Base-by-base conservation (phyloP, 148 eudicot genomes). In the Heliamphora exappendiculata region DNA sequence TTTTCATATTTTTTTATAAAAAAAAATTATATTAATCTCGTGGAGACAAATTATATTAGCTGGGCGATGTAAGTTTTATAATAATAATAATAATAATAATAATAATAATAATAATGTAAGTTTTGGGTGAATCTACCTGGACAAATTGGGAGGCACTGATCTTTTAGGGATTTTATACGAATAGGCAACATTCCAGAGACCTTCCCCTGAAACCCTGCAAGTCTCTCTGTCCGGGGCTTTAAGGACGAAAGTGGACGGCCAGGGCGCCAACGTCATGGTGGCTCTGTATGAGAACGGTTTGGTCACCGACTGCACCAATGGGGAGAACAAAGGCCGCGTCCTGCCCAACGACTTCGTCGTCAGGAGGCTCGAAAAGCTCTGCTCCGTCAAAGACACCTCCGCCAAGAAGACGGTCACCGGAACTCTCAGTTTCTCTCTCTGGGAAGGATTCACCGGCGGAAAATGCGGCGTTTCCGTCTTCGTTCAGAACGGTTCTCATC, bases 291-390 rank as follows among this genome's bases (percentile, higher is more conserved):
- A 93, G 75, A 83, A 77, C 54, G 89, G 97, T 2, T 67, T 90
- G 55, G 87, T 88, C 62, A 91, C 90, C 0, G 72, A 83, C 55
- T 89, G 94, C 54, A 76, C 74, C 2, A 75, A 70, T 1, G 98
- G 98, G 1, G 94, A 78, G 70, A 93, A 93, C 90, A 85, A 86
- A 81, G 98, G 78, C 1, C 60, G 73, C 1, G 90, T 91, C 19
- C 80, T 93, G 7, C 87, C 90, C 0, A 91, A 88, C n/a, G 93
- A 93, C 77, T 93, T 75, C 9, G 94, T 91, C 13, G 91, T 93
- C 11, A 76, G 94, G 63, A 86, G 75, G 75, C 91, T 91, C 54
- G 86, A 86, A 37, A 91, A 91, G 84, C 86, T 93, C 7, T 83
- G 89, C 66, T 83, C 78, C 1, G 81, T 90, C 67, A 89, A 91